Evolutionary conservation across 2,329 filamentous ascomycete genomes (phyloP).

Genomic region (Xenosphaeropsis pyriputrescens): DNA sequence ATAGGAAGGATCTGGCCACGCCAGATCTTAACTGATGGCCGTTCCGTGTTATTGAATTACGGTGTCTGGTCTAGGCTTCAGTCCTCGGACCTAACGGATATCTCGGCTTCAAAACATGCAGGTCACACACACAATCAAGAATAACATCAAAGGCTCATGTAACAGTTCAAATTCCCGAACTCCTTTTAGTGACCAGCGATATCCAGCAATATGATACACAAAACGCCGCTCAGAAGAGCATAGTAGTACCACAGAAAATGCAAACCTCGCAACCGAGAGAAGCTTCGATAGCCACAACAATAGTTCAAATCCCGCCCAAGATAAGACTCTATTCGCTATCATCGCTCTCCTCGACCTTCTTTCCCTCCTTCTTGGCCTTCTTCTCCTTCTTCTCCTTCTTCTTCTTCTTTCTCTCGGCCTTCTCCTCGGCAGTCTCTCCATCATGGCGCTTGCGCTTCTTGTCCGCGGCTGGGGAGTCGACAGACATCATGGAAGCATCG

Average conservation of each 20-base stretch:
- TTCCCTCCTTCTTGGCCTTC: slow-evolving; percentile 28
- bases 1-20: too few relatives aligned
- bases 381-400: slow-evolving; percentile 36
- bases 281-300: background rate
- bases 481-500: slow-evolving; percentile 33
- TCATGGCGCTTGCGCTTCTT: slow-evolving; percentile 74
- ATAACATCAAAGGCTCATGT: background rate
- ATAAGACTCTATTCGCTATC: slow-evolving; percentile 30
- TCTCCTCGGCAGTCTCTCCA: slow-evolving; percentile 57
- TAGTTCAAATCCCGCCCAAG: background rate
- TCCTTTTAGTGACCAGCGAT: slow-evolving; percentile 7
- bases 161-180: slow-evolving; percentile 2
- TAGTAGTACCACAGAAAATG: slow-evolving; percentile 1
- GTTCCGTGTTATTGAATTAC: too few relatives aligned
- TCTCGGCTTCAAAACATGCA: too few relatives aligned
- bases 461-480: slow-evolving; percentile 38
- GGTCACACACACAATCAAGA: too few relatives aligned
- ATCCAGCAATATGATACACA: slow-evolving; percentile 5
- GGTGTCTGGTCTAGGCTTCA: too few relatives aligned
- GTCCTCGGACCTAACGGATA: too few relatives aligned
- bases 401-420: slow-evolving; percentile 33
- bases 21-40: too few relatives aligned
- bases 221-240: slow-evolving; percentile 2
- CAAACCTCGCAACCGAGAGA: background rate
- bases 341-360: slow-evolving; percentile 18